Conservation (phyloP, 2,329 filamentous ascomycete genomes). For the Penicillium thymicola region DNA sequence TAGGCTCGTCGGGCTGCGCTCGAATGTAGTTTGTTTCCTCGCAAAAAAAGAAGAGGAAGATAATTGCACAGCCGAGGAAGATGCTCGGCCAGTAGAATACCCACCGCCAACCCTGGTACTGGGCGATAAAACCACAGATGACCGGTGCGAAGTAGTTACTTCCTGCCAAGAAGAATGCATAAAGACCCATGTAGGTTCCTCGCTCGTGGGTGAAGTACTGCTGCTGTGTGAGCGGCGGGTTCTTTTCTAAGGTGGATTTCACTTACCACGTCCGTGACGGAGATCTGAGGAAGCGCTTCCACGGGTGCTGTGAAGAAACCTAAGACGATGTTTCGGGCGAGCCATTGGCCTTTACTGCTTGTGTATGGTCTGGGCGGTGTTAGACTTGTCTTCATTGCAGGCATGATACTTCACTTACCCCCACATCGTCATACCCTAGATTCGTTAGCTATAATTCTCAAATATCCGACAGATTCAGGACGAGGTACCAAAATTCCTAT, state of each 20-base stretch:
- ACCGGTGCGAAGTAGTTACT: slow-evolving; percentile 47
- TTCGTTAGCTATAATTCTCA: background rate
- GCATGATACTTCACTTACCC: slow-evolving; percentile 24
- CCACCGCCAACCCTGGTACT: slow-evolving; percentile 49
- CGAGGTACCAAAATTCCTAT: slow-evolving; percentile 31
- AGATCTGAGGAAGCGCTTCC: slow-evolving; percentile 42
- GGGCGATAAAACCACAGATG: slow-evolving; percentile 47
- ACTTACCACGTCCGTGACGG: slow-evolving; percentile 43
- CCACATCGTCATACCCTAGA: slow-evolving; percentile 31
- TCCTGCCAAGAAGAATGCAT: slow-evolving; percentile 41
- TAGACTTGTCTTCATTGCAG: background rate
- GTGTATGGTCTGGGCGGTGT: slow-evolving; percentile 29
- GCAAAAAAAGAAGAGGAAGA: slow-evolving; percentile 54
- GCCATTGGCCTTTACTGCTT: slow-evolving; percentile 38
- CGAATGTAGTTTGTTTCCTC: slow-evolving; percentile 54
- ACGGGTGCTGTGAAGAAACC: slow-evolving; percentile 44
- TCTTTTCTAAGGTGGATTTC: background rate
- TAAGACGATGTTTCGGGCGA: slow-evolving; percentile 35
- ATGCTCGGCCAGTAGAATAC: slow-evolving; percentile 53
- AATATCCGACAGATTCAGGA: background rate
- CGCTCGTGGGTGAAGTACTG: slow-evolving; percentile 45
- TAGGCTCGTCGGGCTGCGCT: slow-evolving; percentile 13
- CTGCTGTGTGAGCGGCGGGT: background rate
- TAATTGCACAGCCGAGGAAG: slow-evolving; percentile 45
- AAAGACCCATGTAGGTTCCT: slow-evolving; percentile 41